phyloP scores from a whole-genome alignment of 1,284 basidiomycete species.

The Vanrija sp. region DNA sequence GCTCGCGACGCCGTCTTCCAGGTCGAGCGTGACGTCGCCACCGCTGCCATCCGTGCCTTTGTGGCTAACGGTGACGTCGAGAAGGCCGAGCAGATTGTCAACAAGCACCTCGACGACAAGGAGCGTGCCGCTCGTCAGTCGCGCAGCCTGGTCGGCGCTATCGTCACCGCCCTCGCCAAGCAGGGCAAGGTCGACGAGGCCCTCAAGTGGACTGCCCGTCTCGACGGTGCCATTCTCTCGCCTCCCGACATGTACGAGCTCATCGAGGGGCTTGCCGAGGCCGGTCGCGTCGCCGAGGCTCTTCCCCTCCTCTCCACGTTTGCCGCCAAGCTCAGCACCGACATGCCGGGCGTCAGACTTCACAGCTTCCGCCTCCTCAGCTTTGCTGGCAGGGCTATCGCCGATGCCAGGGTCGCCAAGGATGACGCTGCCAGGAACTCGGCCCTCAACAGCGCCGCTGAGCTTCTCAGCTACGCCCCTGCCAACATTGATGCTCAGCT shows the following conservation, averaged over 20 bases:
- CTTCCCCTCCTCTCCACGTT: background rate
- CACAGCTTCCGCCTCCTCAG: background rate
- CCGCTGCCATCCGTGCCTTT: conserved; percentile 62
- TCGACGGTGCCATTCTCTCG: background rate
- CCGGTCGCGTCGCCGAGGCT: conserved; percentile 53
- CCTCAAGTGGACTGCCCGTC: conserved; percentile 61
- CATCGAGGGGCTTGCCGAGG: conserved; percentile 55
- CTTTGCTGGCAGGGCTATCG: background rate
- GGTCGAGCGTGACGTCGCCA: conserved; percentile 55
- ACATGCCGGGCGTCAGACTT: background rate
- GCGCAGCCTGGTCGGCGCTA: conserved; percentile 49
- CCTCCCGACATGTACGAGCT: background rate
- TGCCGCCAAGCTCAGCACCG: background rate
- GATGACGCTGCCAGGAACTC: conserved; percentile 52
- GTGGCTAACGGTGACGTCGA: background rate
- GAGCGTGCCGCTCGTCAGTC: background rate
- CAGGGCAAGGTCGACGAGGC: conserved; percentile 63
- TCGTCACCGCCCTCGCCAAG: conserved; percentile 65
- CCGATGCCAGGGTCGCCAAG: conserved; percentile 55
- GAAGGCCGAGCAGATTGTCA: background rate
- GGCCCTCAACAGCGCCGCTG: conserved; percentile 4
- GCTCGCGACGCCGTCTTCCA: too few relatives aligned
- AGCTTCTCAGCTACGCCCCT: conserved; percentile 14
- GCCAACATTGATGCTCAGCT: conserved; percentile 4
- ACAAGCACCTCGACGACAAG: background rate